Conservation (phyloP, 495 filamentous ascomycete genomes). For the Xylaria venustula region DNA sequence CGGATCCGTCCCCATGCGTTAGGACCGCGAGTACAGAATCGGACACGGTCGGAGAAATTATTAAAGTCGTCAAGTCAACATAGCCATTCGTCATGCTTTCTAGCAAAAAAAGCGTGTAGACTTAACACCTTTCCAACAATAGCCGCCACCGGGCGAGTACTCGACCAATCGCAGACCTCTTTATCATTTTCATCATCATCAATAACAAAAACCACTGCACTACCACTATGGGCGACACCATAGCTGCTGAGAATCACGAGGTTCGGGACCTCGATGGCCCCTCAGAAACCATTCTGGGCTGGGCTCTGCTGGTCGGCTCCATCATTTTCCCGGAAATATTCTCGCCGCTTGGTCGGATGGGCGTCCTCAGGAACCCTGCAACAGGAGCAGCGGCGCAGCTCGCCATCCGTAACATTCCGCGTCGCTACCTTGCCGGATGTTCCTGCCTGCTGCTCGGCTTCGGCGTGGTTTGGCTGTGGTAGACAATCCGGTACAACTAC, state of each 20-base stretch:
- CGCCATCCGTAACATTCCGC: neutral
- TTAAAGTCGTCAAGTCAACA: neutral
- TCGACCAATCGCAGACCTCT: neutral
- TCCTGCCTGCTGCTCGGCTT: neutral
- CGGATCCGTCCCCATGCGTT: neutral
- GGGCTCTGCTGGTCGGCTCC: neutral
- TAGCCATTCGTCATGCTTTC: neutral
- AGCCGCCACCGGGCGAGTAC: neutral
- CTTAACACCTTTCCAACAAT: neutral
- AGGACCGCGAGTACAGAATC: neutral
- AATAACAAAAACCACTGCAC: neutral
- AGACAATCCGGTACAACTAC: neutral
- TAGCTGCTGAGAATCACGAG: neutral
- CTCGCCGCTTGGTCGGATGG: neutral
- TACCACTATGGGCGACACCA: neutral
- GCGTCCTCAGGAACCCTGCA: neutral
- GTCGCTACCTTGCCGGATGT: neutral
- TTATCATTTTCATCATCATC: neutral
- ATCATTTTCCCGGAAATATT: neutral
- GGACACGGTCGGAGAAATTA: neutral
- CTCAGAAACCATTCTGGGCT: neutral
- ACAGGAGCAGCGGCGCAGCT: neutral
- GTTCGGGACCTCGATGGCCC: neutral
- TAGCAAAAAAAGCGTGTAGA: neutral
- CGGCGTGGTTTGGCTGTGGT: neutral